Percentiles rank a stretch among this genome's conserved stretches.
phyloP scores from a whole-genome alignment of 1,284 basidiomycete genomes.

The Sanguinoderma infundibulare region DNA sequence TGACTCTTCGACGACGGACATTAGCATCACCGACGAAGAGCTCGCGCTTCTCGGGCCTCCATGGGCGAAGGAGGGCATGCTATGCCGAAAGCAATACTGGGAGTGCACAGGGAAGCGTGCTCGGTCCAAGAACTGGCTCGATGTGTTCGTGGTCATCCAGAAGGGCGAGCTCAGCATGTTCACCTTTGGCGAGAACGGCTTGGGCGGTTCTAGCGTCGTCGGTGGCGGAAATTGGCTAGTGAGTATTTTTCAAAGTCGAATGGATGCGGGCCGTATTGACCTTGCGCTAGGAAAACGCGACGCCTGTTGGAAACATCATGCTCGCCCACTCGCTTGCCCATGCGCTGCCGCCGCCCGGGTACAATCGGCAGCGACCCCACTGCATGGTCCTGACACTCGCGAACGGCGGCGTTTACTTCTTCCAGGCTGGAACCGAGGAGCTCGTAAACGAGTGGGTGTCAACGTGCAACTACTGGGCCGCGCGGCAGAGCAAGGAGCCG shows the following conservation, averaged over 20 bases:
- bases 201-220: conserved; percentile 64
- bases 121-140: conserved; percentile 88
- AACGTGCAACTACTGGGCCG: conserved; percentile 99
- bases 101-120: conserved; percentile 83
- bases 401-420: conserved; percentile 90
- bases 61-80: conserved; percentile 98
- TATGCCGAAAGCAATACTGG: conserved; percentile 94
- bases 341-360: conserved; percentile 88
- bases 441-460: conserved; percentile 98
- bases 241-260: conserved; percentile 37
- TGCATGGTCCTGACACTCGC: conserved; percentile 95
- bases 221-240: conserved; percentile 99
- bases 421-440: conserved; percentile 97
- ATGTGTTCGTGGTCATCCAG: conserved; percentile 95
- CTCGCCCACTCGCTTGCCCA: conserved; percentile 91
- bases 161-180: conserved; percentile 96
- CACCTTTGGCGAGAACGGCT: conserved; percentile 77
- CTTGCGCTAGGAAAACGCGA: conserved; percentile 75
- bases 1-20: conserved; percentile 63
- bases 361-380: conserved; percentile 87
- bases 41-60: conserved; percentile 93
- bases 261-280: neutral
- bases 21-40: conserved; percentile 92
- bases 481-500: conserved; percentile 91
- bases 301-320: conserved; percentile 77